Evolutionary conservation across 805 yeast species (phyloP), one percentile per base, ranked within the genome.

Genomic region (Cyberlindnera nakhonratchasimensis): DNA sequence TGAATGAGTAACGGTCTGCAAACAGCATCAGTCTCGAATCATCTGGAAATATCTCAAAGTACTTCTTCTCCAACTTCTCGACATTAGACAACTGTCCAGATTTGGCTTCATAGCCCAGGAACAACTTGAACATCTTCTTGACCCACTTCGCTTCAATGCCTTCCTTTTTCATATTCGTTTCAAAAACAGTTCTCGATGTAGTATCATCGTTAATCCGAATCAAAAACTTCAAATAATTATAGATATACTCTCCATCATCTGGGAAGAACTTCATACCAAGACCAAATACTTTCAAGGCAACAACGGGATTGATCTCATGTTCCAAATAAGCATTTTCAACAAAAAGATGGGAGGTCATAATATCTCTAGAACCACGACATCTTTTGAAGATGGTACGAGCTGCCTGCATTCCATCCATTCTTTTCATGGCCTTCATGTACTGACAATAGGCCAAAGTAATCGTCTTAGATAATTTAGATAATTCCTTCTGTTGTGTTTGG

Each of bases 301-400:
- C 79, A 2, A 35, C 26, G 40, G 77, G 80, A 19, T 82, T 71
- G 52, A 77, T 79, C n/a, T 37, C 28, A 50, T 70, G 80, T 58
- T 91, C 99, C 68, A 89, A 70, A 58, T 78, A 68, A 1, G 97
- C 96, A 55, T 85, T 83, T 45, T 86, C 91, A 17, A 82, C 80
- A 62, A 75, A 91, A 17, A 91, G 74, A 52, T 87, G 87, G 67
- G 80, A 79, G 1, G 95, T 82, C 31, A 84, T 64, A 10, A 69
- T 65, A 19, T 51, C 57, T 46, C 65, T 70, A n/a, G 69, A 58
- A 51, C 77, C 74, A 53, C 96, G 77, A 8, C 85, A 83, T 51
- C 72, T 75, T 42, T 84, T 74, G 59, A 89, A 88, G 2, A 86
- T 69, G 19, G 69, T 59, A 47, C 98, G 74, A 2, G 95, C 89